These are phyloP conservation scores for Polygonum maritimum DNA, from an alignment of 148 eudicot species.

Conservation along the genomic window DNA sequence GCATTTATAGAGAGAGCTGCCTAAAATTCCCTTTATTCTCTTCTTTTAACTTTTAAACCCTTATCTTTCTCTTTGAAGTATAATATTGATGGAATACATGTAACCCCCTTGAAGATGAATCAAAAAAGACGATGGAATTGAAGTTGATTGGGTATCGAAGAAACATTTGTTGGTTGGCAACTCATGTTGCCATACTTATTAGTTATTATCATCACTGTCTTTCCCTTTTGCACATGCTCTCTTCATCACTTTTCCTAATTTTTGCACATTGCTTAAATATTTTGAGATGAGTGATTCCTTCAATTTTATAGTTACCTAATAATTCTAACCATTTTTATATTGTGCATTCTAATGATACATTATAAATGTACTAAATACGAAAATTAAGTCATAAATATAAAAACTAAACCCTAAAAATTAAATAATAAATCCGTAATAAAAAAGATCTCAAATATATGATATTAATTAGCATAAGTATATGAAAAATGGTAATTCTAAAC, in stretches of 20 bases:
- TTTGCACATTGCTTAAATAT: neutral
- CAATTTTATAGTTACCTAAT: no score
- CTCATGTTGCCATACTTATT: neutral
- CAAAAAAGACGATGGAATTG: neutral
- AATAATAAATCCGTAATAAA: no score
- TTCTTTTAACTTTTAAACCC: neutral
- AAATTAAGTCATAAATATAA: no score
- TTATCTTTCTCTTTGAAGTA: neutral
- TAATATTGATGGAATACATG: neutral
- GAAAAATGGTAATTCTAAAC: no score
- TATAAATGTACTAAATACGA: no score
- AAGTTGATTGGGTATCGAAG: neutral
- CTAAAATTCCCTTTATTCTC: conserved; percentile 1
- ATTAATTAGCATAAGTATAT: no score
- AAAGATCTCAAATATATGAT: no score
- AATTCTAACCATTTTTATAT: no score
- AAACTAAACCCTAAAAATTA: no score
- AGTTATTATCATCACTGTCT: neutral
- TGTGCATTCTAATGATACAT: no score
- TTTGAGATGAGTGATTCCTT: no score
- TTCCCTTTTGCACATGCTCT: neutral
- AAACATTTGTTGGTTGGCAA: neutral
- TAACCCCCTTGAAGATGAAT: neutral
- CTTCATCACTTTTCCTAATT: neutral
- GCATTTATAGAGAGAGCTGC: no score